Evolutionary conservation across 2,329 filamentous ascomycete genomes (phyloP).

Genomic region (Aspergillus pseudoglaucus): DNA sequence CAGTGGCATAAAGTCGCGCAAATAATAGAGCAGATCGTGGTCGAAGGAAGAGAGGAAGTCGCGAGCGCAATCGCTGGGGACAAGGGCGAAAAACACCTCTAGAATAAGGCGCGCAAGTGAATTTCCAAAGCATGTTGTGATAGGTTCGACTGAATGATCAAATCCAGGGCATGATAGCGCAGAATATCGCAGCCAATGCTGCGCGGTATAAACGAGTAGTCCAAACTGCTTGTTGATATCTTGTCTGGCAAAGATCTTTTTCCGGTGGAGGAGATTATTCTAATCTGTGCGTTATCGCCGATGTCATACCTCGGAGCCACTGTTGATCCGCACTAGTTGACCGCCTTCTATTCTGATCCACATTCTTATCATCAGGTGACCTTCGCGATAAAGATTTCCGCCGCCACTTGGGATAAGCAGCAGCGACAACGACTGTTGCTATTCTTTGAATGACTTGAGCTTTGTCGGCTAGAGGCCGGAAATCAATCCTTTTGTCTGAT

Average conservation of each 20-base stretch:
- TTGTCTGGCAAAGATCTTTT: too few relatives aligned
- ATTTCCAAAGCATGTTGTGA: slow-evolving; percentile 22
- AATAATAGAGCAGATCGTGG: slow-evolving; percentile 9
- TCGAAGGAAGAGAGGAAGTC: slow-evolving; percentile 7
- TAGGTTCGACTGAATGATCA: not conserved
- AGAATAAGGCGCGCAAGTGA: slow-evolving; percentile 23
- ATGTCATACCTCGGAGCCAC: not conserved
- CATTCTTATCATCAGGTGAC: not conserved
- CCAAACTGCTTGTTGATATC: not conserved
- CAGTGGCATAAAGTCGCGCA: slow-evolving; percentile 9
- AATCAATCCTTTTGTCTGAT: too few relatives aligned
- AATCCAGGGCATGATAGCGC: slow-evolving; percentile 17
- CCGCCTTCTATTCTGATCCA: not conserved
- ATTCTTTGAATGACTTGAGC: too few relatives aligned
- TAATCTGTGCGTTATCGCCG: not conserved
- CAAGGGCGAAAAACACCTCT: slow-evolving; percentile 23
- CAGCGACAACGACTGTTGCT: too few relatives aligned
- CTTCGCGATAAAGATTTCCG: not conserved
- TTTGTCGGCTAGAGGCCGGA: too few relatives aligned
- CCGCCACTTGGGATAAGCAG: not conserved
- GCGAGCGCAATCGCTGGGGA: slow-evolving; percentile 18
- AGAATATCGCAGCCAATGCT: slow-evolving; percentile 12
- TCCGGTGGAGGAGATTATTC: not conserved
- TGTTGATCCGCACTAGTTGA: not conserved
- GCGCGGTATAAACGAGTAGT: slow-evolving; percentile 1